These are phyloP conservation scores for Bipolaris sorokiniana DNA, from an alignment of 2,329 filamentous ascomycete genomes.

Conservation along the genomic window DNA sequence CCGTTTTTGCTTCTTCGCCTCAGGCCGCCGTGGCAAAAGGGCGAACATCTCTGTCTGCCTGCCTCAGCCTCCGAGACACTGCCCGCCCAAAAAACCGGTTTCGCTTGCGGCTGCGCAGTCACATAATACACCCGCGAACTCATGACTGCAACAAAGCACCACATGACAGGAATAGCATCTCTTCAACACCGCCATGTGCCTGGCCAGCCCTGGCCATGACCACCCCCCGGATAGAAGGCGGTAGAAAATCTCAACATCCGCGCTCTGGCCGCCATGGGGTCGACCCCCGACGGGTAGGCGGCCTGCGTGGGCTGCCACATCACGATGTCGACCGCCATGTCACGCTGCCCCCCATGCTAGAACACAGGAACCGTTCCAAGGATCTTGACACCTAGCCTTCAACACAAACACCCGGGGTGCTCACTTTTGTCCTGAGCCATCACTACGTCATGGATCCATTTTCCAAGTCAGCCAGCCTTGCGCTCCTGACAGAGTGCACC, in stretches of 20 bases:
- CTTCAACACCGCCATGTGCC: conserved; percentile 8
- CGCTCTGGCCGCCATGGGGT: conserved; percentile 19
- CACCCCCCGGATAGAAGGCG: conserved; percentile 12
- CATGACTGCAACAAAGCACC: conserved; percentile 12
- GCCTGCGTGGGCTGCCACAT: conserved; percentile 18
- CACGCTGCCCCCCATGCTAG: conserved; percentile 4
- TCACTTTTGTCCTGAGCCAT: neutral
- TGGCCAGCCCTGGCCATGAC: conserved; percentile 4
- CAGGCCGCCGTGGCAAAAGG: neutral
- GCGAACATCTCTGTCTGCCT: neutral
- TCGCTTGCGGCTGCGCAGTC: conserved; percentile 10
- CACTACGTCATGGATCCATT: conserved; percentile 9
- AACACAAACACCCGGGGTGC: neutral
- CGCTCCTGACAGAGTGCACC: conserved; percentile 2
- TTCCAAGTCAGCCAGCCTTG: conserved; percentile 4
- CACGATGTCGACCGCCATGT: conserved; percentile 18
- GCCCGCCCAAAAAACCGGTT: neutral
- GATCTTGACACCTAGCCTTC: neutral
- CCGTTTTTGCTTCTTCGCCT: conserved; percentile 20
- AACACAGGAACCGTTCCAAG: neutral
- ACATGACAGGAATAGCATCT: conserved; percentile 6
- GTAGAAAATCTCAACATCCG: conserved; percentile 15
- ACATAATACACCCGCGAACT: neutral
- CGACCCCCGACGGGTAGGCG: conserved; percentile 9
- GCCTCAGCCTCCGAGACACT: neutral